Conservation (phyloP, 495 filamentous ascomycete genomes). For the Podospora pseudopauciseta region DNA sequence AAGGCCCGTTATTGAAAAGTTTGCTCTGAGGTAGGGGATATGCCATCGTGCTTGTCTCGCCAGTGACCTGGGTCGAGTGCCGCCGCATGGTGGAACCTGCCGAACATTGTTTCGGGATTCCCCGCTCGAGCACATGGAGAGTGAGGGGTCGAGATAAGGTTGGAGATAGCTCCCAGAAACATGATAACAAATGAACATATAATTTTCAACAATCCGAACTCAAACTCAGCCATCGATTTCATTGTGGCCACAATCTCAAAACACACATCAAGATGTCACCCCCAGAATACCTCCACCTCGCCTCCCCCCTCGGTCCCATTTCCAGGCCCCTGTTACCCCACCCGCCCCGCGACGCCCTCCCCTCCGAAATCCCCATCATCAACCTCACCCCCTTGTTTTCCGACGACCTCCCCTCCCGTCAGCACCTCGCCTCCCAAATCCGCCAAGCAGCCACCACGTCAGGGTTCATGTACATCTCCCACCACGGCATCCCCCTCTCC, state of each 20-base stretch:
- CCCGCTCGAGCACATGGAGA: neutral
- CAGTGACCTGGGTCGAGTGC: too few relatives aligned
- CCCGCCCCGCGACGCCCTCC: constrained; percentile 38
- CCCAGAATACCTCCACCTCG: constrained; percentile 31
- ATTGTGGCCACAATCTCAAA: neutral
- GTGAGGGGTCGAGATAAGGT: neutral
- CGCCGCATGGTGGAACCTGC: neutral
- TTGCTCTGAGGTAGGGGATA: neutral
- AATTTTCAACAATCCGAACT: neutral
- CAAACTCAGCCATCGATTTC: neutral
- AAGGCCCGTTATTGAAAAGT: neutral
- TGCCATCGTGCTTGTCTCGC: neutral
- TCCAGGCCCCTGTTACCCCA: constrained; percentile 34
- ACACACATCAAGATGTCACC: neutral
- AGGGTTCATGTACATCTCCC: constrained; percentile 52
- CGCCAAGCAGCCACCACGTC: constrained; percentile 39
- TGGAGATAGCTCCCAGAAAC: neutral
- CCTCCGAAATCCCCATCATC: constrained; percentile 52
- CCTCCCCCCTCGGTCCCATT: constrained; percentile 41
- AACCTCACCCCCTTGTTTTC: constrained; percentile 41
- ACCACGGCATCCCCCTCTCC: constrained; percentile 47
- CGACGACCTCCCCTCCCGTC: constrained; percentile 29
- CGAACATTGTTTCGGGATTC: neutral
- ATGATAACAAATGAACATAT: neutral
- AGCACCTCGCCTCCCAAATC: constrained; percentile 39